Evolutionary conservation across 2,329 filamentous ascomycete species (phyloP).

Genomic region (Albifimbria verrucaria): DNA sequence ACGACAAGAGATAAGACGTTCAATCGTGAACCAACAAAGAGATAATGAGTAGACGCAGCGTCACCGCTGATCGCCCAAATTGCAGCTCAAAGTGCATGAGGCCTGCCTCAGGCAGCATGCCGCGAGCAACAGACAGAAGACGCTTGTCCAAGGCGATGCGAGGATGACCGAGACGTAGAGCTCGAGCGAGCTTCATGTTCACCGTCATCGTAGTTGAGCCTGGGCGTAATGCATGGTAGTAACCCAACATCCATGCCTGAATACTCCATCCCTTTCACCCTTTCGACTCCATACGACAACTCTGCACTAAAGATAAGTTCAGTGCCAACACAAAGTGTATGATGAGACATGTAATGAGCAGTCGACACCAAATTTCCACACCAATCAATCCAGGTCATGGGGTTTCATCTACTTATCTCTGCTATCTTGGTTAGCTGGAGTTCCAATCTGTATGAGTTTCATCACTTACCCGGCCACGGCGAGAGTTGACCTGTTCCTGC

Average conservation of each 20-base stretch:
- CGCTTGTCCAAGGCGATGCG: neutral
- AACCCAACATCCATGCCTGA: neutral
- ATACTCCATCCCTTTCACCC: neutral
- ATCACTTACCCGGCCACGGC: slow-evolving; percentile 56
- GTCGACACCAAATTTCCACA: neutral
- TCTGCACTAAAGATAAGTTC: neutral
- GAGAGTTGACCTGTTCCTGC: slow-evolving; percentile 53
- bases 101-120: slow-evolving; percentile 19
- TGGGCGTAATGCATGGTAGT: neutral
- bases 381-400: no score
- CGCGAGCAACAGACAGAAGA: slow-evolving; percentile 13
- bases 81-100: slow-evolving; percentile 20
- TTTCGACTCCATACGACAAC: neutral
- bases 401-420: no score
- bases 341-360: neutral
- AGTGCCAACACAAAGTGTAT: neutral
- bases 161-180: no score
- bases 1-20: slow-evolving; percentile 7
- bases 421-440: no score
- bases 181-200: neutral
- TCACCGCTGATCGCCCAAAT: slow-evolving; percentile 13
- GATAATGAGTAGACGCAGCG: neutral
- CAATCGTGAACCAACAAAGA: slow-evolving; percentile 14
- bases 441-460: no score
- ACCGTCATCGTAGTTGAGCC: neutral